phyloP scores from a whole-genome alignment of 306 rosid species.

The Cucurbita pepo region DNA sequence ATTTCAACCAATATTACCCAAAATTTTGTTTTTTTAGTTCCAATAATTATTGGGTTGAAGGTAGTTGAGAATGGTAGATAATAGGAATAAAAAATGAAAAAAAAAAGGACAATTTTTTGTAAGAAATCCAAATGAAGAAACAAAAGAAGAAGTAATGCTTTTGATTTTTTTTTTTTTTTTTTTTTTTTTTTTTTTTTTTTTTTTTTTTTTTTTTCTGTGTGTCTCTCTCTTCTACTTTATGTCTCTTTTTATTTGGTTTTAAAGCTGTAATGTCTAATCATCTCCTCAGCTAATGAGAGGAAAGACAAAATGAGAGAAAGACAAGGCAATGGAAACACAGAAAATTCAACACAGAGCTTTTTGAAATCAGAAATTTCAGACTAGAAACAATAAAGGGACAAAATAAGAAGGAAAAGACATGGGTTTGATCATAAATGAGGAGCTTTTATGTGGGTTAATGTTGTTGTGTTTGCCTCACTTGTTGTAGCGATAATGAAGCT shows the following conservation, averaged over 20 bases:
- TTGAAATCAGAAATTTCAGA: background rate
- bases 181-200: too few species aligned
- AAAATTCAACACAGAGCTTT: background rate
- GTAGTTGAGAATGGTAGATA: conserved; percentile 4
- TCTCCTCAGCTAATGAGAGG: background rate
- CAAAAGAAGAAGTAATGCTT: background rate
- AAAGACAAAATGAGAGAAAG: background rate
- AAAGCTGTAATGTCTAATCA: background rate
- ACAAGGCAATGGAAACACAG: background rate
- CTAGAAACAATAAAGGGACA: too few species aligned
- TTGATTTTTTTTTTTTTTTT: too few species aligned
- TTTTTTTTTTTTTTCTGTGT: background rate
- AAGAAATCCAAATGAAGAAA: background rate
- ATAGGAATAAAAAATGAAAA: background rate
- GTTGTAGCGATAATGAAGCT: too few species aligned
- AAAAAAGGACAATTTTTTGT: background rate
- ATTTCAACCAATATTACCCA: background rate
- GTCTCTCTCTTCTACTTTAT: background rate
- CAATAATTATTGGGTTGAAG: background rate
- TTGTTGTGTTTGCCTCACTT: too few species aligned
- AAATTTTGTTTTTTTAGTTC: background rate
- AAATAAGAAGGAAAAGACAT: too few species aligned
- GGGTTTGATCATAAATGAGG: too few species aligned
- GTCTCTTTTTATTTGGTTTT: background rate
- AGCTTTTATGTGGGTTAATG: too few species aligned